Base-by-base conservation (phyloP, 305 asterid species). In the Coffea humblotiana region DNA sequence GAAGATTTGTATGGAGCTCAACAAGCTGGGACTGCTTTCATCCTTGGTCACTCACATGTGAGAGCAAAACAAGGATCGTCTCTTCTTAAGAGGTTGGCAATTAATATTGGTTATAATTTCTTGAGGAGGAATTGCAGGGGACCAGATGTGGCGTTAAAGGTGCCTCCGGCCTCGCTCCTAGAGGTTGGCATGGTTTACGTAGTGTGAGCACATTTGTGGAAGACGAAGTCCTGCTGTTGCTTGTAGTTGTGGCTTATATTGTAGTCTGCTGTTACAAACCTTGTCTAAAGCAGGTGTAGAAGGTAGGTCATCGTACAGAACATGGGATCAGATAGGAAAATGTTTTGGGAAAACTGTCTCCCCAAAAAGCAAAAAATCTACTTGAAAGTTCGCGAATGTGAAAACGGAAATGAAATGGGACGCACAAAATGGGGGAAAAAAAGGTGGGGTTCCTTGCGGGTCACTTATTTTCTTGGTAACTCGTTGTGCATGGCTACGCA, bases 121-220 rank as follows among this genome's bases (percentile, higher is more conserved):
- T 87, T 95, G 0, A 79, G 97, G 65, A 88, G 97, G 81, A 95
- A 95, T 66, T 95, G 99, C 51, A 86, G 99, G 80, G 98, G 99
- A 27, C 90, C 98, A 4, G 99, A 93, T 82, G 98, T 93, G 79
- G 92, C 97, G 40, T 87, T 95, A 4, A 95, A 90, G 90, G 96
- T 95, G 77, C 99, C 99, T 61, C 97, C 99, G 25, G 98, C 98
- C 8, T 95, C 99, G 16, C 94, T 95, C 13, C 90, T 95, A 75
- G 99, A 95, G 87, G 99, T 95, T 77, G 98, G 99, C 51, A 95
- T 95, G 99, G 94, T 93, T 80, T 95, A 95, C 78, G 82, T 95
- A 78, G 97, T 95, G 63, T 92, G 49, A 85, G 25, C 48, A 32
- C 48, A 16, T 6, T 21, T 6, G 21, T 23, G 81, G 74, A 69